Evolutionary conservation across 768 basidiomycete genomes (phyloP), one percentile per base, ranked within the genome.

Genomic region (Suillus bovinus): DNA sequence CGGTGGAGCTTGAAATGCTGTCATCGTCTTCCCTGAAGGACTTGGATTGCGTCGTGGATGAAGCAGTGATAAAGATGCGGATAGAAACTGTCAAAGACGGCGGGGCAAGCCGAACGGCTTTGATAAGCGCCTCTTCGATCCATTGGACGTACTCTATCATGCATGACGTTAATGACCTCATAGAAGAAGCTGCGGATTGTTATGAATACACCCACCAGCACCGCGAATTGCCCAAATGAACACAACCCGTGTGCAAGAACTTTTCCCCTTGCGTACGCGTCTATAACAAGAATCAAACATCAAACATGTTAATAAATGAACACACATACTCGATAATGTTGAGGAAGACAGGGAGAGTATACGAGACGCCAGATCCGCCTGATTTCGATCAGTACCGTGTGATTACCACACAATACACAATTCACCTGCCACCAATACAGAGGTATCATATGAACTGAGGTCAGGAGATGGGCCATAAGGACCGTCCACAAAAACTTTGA

Each of bases 401-500:
- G 9, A 60, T 14, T 9, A 11, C 42, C 1, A 61, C 22, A 11
- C 5, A 14, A n/a, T 9, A 34, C 39, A 5, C 20, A 14, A 66
- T 67, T 24, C 44, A 82, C 85, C 86, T 47, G 82, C 79, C 54
- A 87, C 71, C 13, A 87, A 72, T 5, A 87, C 71, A 0, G 81
- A 77, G 7, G 78, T 81, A 14, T 82, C 78, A 56, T 78, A 84
- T 2, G 72, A 70, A 4, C 67, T 66, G 54, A 86, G 66, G 44
- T 76, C 69, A 0, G 81, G 81, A 0, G 80, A 76, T 1, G 69
- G 66, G 5, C 85, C 81, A 61, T 87, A 87, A 9, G 86, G 86
- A 4, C 86, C 86, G 41, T 89, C 88, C 1, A 90, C 65, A 42
- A 84, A 78, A 14, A 84, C 79, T 34, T 78, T 78, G 42, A 84